Evolutionary conservation across 495 filamentous ascomycete species (phyloP), one percentile per base, ranked within the genome.

Genomic region (Penicillium cataractarum): DNA sequence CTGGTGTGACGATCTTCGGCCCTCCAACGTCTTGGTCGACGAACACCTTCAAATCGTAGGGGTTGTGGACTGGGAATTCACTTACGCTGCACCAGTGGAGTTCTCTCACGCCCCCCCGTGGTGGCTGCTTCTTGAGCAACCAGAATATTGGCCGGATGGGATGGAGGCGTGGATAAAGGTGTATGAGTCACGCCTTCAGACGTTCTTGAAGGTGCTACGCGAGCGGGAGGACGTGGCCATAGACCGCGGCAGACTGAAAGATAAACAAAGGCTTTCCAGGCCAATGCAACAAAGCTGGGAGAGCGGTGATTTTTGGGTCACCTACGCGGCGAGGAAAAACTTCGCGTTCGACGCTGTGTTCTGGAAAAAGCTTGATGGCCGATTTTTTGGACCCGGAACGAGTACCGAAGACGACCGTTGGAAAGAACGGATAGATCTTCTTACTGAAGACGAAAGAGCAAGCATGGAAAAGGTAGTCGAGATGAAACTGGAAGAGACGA

Each of bases 41-140:
- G n/a, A 63, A 19, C 8, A 51, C 19, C 24, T 62, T 8, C 15
- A 40, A 46, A 35, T 63, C 31, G 37, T 19, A 1, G 55, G 64
- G 4, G 62, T 74, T 8, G 66, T 75, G 55, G 76, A 78, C 63
- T 80, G 78, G 78, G 75, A 82, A 57, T 80, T 78, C 52, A 66
- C 74, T 13, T 80, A 80, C 55, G 70, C 65, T 21, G 77, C 69
- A 21, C 78, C 73, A 12, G 55, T 69, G 3, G 67, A 78, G 44
- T 80, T 80, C 60, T 56, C 65, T 24, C 67, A 72, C 22, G 73
- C 77, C 26, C 73, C 75, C 12, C 76, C 78, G 0, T 80, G 73
- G 74, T 80, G 77, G 78, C 68, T 82, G 13, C 71, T 81, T 10
- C 56, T 81, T 4, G 62, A 74, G 22, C 33, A 27, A 21, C 74